phyloP scores from a whole-genome alignment of 257 asterid genomes.

The Orobanche coerulescens region DNA sequence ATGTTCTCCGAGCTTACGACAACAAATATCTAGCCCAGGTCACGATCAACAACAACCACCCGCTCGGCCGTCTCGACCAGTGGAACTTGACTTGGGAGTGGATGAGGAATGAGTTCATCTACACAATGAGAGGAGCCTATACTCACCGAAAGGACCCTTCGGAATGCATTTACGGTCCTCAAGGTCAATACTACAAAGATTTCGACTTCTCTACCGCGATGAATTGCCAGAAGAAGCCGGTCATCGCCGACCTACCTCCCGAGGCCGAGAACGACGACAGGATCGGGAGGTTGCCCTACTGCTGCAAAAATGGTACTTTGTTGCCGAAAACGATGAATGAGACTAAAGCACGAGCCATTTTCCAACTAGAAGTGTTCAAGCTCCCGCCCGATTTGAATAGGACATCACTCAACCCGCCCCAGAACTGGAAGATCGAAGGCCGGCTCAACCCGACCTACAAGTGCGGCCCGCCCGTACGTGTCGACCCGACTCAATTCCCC shows the following conservation, averaged over 20 bases:
- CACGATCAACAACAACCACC: slow-evolving; percentile 73
- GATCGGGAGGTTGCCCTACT: slow-evolving; percentile 63
- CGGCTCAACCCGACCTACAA: slow-evolving; percentile 57
- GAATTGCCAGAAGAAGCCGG: slow-evolving; percentile 63
- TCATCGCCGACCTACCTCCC: slow-evolving; percentile 68
- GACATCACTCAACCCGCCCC: slow-evolving; percentile 69
- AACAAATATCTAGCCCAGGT: slow-evolving; percentile 71
- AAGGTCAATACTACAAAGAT: slow-evolving; percentile 61
- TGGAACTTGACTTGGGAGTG: slow-evolving; percentile 97
- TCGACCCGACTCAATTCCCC: slow-evolving; percentile 59
- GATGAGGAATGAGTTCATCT: slow-evolving; percentile 92
- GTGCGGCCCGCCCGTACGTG: slow-evolving; percentile 70
- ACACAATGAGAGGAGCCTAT: slow-evolving; percentile 72
- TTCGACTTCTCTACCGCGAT: slow-evolving; percentile 68
- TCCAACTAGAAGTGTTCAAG: slow-evolving; percentile 76
- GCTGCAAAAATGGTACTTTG: slow-evolving; percentile 68
- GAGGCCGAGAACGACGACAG: slow-evolving; percentile 57
- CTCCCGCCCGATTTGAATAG: slow-evolving; percentile 77
- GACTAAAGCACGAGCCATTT: slow-evolving; percentile 56
- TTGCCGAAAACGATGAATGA: slow-evolving; percentile 67
- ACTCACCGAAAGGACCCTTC: slow-evolving; percentile 64
- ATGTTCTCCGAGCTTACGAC: slow-evolving; percentile 51
- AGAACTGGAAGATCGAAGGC: slow-evolving; percentile 70
- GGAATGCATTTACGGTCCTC: slow-evolving; percentile 78
- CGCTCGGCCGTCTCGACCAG: slow-evolving; percentile 83